These are phyloP conservation scores for Hypoxylon sp. DNA, from an alignment of 2,329 filamentous ascomycete genomes.

Conservation along the genomic window DNA sequence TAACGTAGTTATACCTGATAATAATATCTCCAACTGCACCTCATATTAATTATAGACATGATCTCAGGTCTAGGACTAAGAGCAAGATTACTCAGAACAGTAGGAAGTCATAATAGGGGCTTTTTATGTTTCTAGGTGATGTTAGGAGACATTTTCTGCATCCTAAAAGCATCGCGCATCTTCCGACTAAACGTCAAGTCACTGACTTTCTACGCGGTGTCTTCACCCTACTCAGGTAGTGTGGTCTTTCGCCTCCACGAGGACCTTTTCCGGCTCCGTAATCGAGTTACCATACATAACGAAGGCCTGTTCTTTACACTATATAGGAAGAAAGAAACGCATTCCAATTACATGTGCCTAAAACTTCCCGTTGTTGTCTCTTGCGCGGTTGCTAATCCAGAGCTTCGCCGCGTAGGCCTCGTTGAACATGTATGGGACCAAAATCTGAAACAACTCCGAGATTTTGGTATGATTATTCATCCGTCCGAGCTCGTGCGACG, in stretches of 20 bases:
- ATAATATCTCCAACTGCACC: not conserved
- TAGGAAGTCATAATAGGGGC: not conserved
- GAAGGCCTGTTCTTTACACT: not conserved
- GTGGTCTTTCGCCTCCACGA: not conserved
- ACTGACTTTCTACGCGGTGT: not conserved
- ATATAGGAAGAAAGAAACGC: not conserved
- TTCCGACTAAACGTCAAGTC: not conserved
- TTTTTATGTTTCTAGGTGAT: not conserved
- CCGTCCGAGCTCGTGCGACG: not conserved
- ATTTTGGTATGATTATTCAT: not conserved
- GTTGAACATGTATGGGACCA: not conserved
- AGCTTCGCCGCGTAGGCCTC: not conserved
- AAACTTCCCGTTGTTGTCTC: slow-evolving; percentile 1
- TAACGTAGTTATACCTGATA: slow-evolving; percentile 1
- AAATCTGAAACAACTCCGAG: slow-evolving; percentile 5
- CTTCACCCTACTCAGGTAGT: not conserved
- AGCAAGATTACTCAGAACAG: not conserved
- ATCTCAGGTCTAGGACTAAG: not conserved
- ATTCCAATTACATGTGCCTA: not conserved
- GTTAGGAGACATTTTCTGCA: not conserved
- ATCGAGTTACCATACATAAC: not conserved
- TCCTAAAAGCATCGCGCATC: not conserved
- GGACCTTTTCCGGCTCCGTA: not conserved
- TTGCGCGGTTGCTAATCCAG: not conserved
- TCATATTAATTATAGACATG: not conserved